phyloP scores from a whole-genome alignment of 495 filamentous ascomycete species.

The Trichoderma erinaceum region DNA sequence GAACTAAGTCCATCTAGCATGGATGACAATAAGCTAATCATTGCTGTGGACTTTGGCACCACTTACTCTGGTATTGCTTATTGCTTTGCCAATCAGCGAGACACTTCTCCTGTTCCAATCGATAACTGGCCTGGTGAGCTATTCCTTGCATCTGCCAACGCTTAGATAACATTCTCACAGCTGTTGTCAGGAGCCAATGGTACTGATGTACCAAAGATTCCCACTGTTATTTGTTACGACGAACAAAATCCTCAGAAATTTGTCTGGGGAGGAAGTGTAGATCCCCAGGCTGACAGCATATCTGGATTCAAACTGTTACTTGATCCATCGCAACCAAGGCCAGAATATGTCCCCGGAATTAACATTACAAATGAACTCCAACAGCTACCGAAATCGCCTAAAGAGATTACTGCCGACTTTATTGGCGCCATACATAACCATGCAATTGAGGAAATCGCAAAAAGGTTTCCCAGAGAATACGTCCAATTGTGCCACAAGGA shows the following conservation, averaged over 20 bases:
- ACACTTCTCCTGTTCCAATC: background rate
- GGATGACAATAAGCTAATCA: constrained; percentile 14
- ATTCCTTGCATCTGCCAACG: background rate
- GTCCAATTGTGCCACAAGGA: constrained; percentile 20
- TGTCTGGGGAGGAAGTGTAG: constrained; percentile 22
- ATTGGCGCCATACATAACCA: constrained; percentile 23
- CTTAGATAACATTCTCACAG: background rate
- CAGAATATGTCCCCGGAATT: constrained; percentile 20
- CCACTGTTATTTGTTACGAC: constrained; percentile 24
- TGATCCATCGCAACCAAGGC: constrained; percentile 27
- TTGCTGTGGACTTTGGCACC: constrained; percentile 29
- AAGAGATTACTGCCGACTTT: constrained; percentile 22
- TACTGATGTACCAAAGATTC: constrained; percentile 21
- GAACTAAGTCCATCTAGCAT: background rate
- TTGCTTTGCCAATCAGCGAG: constrained; percentile 19
- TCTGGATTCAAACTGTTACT: constrained; percentile 30
- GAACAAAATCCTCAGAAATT: constrained; percentile 12
- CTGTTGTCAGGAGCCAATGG: constrained; percentile 19
- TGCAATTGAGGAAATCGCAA: constrained; percentile 25
- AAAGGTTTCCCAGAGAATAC: constrained; percentile 21
- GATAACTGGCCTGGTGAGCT: constrained; percentile 3
- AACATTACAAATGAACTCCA: constrained; percentile 22
- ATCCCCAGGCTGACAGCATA: constrained; percentile 16
- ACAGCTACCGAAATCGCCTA: constrained; percentile 24
- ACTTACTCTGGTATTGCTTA: constrained; percentile 27